Evolutionary conservation across 2,329 filamentous ascomycete species (phyloP), one percentile per base, ranked within the genome.

Genomic region (Aspergillus tubingensis): DNA sequence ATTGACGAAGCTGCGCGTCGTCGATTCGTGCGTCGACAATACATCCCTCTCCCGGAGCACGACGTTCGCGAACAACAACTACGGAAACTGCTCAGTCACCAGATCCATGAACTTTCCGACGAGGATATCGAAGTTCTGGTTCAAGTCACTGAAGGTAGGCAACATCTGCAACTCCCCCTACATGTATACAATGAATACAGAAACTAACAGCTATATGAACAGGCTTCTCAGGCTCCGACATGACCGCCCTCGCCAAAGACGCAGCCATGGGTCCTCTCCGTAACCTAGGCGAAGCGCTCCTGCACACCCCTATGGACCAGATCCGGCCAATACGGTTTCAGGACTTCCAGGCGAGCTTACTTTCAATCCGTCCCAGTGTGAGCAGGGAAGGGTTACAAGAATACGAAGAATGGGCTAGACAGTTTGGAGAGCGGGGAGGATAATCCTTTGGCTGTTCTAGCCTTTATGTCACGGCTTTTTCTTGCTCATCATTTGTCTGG

Each of bases 141-240:
- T n/a, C 76, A 79, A 59, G 76, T 95, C 57, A 98, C 95, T 47
- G 91, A 96, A 68, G 92, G 92, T 94, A 80, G 32, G 32, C 11
- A 61, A 10, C 32, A 19, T 38, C 49, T 6, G n/a, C 25, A 8
- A 3, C 3, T 3, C 21, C 2, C 10, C 21, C 30, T 32, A 32
- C 30, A 32, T 32, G 3, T 32, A 19, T 48, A 23, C 55, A 49
- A 21, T 21, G n/a, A 2, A 4, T 30, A 30, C 10, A 4, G 10
- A 5, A 6, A 36, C 32, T 36, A 6, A 36, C 32, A 15, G 27
- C 10, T 15, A 13, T 58, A 15, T 48, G 8, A n/a, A 19, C 66
- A 97, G 93, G 92, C n/a, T 99, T 96, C 78, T 97, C 92, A 8
- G 95, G 95, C 48, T 96, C 92, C 2, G 95, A 99, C 71, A 96